Evolutionary conservation across 2,329 filamentous ascomycete species (phyloP).

Genomic region (Diplocarpon rosae): DNA sequence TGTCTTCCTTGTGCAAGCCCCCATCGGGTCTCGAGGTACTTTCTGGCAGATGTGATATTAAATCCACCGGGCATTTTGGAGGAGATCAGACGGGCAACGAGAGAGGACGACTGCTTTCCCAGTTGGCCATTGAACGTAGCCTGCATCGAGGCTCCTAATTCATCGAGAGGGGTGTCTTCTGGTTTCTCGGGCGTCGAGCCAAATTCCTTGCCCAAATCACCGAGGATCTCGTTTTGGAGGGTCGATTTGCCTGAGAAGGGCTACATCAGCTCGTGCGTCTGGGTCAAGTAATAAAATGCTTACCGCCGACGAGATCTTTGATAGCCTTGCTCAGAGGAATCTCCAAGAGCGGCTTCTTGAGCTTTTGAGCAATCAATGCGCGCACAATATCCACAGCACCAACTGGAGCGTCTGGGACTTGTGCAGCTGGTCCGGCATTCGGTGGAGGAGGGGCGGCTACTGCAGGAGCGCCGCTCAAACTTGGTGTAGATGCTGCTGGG

Average conservation of each 20-base stretch:
- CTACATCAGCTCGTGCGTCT: conserved; percentile 9
- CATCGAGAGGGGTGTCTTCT: conserved; percentile 92
- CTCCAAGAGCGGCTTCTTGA: conserved; percentile 86
- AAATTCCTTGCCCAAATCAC: conserved; percentile 96
- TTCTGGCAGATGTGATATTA: conserved; percentile 92
- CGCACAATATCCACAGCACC: conserved; percentile 83
- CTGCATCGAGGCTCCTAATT: conserved; percentile 91
- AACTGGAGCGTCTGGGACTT: conserved; percentile 78
- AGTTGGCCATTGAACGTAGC: conserved; percentile 98
- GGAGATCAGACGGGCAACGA: conserved; percentile 89
- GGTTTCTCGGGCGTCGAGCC: conserved; percentile 97
- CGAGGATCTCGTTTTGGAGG: conserved; percentile 95
- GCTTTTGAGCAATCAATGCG: conserved; percentile 85
- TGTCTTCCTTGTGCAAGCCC: conserved; percentile 78
- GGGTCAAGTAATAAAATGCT: conserved; percentile 27
- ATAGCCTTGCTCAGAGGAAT: conserved; percentile 93
- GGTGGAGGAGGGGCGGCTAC: conserved; percentile 47
- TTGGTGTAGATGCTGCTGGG: conserved; percentile 33
- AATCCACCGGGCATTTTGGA: conserved; percentile 99
- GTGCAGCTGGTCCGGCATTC: conserved; percentile 74
- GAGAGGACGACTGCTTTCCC: conserved; percentile 87
- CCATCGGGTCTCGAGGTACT: conserved; percentile 92
- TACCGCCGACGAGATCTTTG: conserved; percentile 95
- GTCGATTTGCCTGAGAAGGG: conserved; percentile 74
- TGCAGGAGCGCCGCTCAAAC: conserved; percentile 42